Evolutionary conservation across 805 yeast species (phyloP), one percentile per base, ranked within the genome.

Genomic region (Teunomyces kruisii): DNA sequence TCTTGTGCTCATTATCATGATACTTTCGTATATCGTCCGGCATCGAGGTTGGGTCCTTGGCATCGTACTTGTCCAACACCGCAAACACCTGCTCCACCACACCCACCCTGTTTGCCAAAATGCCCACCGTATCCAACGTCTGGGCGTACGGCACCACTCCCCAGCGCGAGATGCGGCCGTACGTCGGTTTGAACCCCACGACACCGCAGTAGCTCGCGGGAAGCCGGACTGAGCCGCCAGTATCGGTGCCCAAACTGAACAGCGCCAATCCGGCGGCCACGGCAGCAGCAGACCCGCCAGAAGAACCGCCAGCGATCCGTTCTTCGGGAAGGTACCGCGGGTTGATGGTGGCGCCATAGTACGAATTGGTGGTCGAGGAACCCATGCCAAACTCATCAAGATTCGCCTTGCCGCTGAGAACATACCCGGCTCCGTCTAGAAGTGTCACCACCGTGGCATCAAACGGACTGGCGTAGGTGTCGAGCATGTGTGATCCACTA

Each of bases 371-470:
- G 10, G 81, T 84, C 1, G 83, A 75, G 9, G 88, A 83, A 9
- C 99, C 99, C 99, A 94, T 94, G 2, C 96, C 99, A 69, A 94
- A 94, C 67, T 94, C 97, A 67, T 94, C 99, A 79, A 94, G 72
- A 55, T 92, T 94, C 2, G 95, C 78, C 62, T 92, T 94, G 0
- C 97, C 99, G 1, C 83, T 69, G 5, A 82, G 58, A 0, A 58
- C 50, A 12, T 78, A 75, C 0, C 90, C 88, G 1, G 73, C 70
- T 0, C 65, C 54, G 7, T 74, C 62, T n/a, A 94, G 62, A 3
- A 81, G 67, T 2, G 62, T 52, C 0, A 80, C 80, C 2, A 84
- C 86, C 0, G 97, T 88, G 9, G 97, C 86, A 49, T 86, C 81
- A 58, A 77, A 91, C 1, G 98, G 98, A 16, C 96, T 81, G 2